phyloP scores from a whole-genome alignment of 441 rosid genomes.

The Croton laevigatus region DNA sequence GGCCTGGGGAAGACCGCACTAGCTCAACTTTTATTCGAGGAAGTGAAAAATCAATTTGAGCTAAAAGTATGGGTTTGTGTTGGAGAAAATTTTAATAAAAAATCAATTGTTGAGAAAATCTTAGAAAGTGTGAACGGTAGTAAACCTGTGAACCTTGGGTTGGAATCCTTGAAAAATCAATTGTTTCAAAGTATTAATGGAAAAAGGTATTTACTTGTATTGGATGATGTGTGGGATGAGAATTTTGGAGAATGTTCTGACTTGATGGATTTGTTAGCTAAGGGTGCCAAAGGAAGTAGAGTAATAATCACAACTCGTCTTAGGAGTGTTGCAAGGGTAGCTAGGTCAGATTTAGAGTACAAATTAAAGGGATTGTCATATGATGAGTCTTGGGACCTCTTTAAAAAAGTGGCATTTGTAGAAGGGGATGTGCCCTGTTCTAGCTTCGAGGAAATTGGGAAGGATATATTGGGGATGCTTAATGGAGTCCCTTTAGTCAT shows the following conservation, averaged over 20 bases:
- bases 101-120: slow-evolving; percentile 16
- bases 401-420: slow-evolving; percentile 22
- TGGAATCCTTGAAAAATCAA: slow-evolving; percentile 23
- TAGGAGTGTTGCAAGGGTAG: slow-evolving; percentile 23
- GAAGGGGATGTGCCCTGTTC: neutral
- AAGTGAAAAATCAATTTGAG: slow-evolving; percentile 19
- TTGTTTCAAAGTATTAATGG: slow-evolving; percentile 19
- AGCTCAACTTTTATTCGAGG: slow-evolving; percentile 31
- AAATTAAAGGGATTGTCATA: slow-evolving; percentile 14
- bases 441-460: slow-evolving; percentile 22
- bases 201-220: slow-evolving; percentile 29
- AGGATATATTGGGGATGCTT: slow-evolving; percentile 26
- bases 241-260: slow-evolving; percentile 23
- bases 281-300: slow-evolving; percentile 28
- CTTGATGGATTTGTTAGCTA: slow-evolving; percentile 17
- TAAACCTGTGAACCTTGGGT: slow-evolving; percentile 8
- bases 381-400: slow-evolving; percentile 25
- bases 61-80: slow-evolving; percentile 33
- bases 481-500: slow-evolving; percentile 29
- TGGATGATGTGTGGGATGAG: slow-evolving; percentile 44
- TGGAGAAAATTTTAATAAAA: slow-evolving; percentile 26
- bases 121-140: neutral
- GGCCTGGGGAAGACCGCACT: slow-evolving; percentile 42
- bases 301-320: slow-evolving; percentile 33
- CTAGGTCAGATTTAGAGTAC: slow-evolving; percentile 9